Evolutionary conservation across 805 yeast genomes (phyloP).

Genomic region (Yueomyces sp.): DNA sequence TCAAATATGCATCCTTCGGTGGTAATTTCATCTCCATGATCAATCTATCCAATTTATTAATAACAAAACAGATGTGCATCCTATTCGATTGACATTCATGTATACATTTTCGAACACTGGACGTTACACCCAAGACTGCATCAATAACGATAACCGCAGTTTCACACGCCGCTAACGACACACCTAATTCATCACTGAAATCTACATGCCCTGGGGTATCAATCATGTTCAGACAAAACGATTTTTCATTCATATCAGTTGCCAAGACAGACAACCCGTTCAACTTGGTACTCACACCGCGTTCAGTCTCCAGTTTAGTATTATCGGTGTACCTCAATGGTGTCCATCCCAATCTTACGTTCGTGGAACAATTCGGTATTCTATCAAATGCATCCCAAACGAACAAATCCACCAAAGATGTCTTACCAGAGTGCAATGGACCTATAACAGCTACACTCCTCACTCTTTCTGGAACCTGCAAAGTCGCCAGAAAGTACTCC

Average conservation of each 20-base stretch:
- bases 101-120: conserved; percentile 40
- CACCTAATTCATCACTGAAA: conserved; percentile 62
- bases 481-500: conserved; percentile 41
- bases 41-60: conserved; percentile 81
- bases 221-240: conserved; percentile 46
- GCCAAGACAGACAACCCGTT: conserved; percentile 50
- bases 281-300: conserved; percentile 57
- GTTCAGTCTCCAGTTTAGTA: conserved; percentile 49
- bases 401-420: conserved; percentile 58
- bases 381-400: conserved; percentile 49
- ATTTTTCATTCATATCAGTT: conserved; percentile 37
- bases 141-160: conserved; percentile 65
- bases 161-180: conserved; percentile 47
- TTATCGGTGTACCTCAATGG: conserved; percentile 60
- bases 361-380: conserved; percentile 15
- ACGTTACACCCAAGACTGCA: conserved; percentile 66
- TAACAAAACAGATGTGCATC: conserved; percentile 41
- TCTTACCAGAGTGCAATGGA: conserved; percentile 72
- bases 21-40: conserved; percentile 68
- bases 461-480: conserved; percentile 45
- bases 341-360: conserved; percentile 26
- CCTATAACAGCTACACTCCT: conserved; percentile 77
- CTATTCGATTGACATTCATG: conserved; percentile 34
- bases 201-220: conserved; percentile 92
- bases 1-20: conserved; percentile 57